Base-by-base conservation (phyloP, 495 filamentous ascomycete species). In the Aspergillus funiculosus region DNA sequence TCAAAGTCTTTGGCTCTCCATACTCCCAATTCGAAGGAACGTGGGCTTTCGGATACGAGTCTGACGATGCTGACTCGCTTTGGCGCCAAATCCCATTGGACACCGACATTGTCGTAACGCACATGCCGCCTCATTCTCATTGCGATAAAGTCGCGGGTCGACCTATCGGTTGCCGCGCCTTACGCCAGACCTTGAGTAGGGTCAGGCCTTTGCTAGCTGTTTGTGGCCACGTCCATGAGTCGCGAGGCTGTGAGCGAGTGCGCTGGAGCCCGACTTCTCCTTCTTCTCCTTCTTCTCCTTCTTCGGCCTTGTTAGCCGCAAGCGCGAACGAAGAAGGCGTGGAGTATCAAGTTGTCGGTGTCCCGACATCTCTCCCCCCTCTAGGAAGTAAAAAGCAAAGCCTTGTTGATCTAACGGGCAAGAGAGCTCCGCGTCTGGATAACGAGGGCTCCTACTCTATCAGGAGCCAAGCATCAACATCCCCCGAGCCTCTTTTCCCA, bases 1-100 rank as follows among this genome's bases (percentile, higher is more conserved):
- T 92, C 63, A 82, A 75, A 36, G 74, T 89, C 19, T 90, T 89
- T 50, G 86, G 84, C 5, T 90, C 85, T 2, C 87, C 86, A 1
- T 83, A 75, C 49, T 80, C 80, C 19, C 85, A 82, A 2, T 68
- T 67, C 5, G 53, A 67, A n/a, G 77, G 81, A 1, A 65, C 63
- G 9, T 89, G 85, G 85, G 86, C 85, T 0, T 91, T 87, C 53
- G 73, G 77, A 52, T 91, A 91, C 58, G 62, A 69, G 11, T 57
- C 62, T 5, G 54, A 57, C 4, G 58, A 74, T 27, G 79, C 77
- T 10, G 47, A 56, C 25, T 56, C 60, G 1, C 64, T 87, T 1
- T 82, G 75, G 66, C 57, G 57, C 30, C 50, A 60, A 19, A 70
- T 76, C 17, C 72, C 70, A 41, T 49, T 60, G 39, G 67, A 73